Conservation (phyloP, 225 moss, liverwort and hornwort species). For the Bryum argenteum region DNA sequence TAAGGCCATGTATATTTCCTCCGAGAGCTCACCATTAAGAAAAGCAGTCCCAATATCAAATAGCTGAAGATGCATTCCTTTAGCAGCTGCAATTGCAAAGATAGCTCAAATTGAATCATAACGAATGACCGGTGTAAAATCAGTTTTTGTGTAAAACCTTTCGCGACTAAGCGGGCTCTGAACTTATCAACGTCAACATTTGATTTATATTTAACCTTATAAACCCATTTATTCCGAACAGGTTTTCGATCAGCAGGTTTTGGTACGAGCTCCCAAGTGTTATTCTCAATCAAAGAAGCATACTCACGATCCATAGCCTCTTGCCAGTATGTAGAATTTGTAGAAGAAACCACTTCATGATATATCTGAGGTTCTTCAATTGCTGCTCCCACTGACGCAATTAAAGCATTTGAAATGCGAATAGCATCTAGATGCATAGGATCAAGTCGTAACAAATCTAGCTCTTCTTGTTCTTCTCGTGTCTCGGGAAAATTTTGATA, state of each 20-base stretch:
- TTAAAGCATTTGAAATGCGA: not conserved
- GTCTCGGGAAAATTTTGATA: not conserved
- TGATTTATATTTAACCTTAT: not conserved
- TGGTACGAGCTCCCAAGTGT: accelerated
- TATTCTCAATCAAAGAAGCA: not conserved
- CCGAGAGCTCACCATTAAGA: too few relatives aligned
- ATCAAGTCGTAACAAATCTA: not conserved
- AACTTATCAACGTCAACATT: not conserved
- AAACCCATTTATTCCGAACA: not conserved
- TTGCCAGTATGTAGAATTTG: not conserved
- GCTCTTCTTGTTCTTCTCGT: not conserved
- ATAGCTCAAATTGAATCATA: too few relatives aligned
- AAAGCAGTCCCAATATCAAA: too few relatives aligned
- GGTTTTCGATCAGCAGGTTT: not conserved
- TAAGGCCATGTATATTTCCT: too few relatives aligned
- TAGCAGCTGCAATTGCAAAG: too few relatives aligned
- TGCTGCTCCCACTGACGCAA: not conserved
- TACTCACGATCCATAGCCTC: not conserved
- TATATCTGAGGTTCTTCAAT: not conserved
- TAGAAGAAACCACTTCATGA: not conserved
- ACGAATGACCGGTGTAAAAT: not conserved
- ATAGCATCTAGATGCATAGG: accelerated
- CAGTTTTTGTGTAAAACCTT: not conserved
- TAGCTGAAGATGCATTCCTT: too few relatives aligned
- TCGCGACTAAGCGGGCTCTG: not conserved